Conservation (phyloP, 2,329 filamentous ascomycete genomes). For the Periconia macrospinosa region DNA sequence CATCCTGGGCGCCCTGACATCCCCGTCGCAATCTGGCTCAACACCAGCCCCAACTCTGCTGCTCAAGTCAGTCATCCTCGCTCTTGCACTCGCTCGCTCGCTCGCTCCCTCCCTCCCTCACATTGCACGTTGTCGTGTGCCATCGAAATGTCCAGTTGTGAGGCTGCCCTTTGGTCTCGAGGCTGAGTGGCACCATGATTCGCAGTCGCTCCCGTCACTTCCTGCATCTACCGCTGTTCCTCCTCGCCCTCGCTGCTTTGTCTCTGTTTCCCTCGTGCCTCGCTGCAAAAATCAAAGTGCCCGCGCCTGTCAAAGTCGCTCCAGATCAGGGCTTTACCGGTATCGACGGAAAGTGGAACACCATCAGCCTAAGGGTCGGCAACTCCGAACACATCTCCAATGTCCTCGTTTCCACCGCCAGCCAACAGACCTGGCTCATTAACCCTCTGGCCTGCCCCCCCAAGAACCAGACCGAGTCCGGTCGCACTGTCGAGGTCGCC, state of each 20-base stretch:
- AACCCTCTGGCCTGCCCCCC: constrained; percentile 33
- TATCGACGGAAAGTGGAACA: constrained; percentile 62
- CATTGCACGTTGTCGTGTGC: constrained; percentile 4
- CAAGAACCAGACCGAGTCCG: constrained; percentile 35
- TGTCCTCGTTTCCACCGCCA: constrained; percentile 65
- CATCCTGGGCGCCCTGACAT: too few relatives aligned
- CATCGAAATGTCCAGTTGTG: constrained; percentile 26
- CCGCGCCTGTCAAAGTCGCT: constrained; percentile 34
- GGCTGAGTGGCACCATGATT: constrained; percentile 30
- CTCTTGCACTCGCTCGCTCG: constrained; percentile 9
- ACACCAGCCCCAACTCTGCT: constrained; percentile 15
- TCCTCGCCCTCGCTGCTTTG: constrained; percentile 9
- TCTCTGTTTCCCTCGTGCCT: constrained; percentile 18
- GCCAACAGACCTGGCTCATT: constrained; percentile 73
- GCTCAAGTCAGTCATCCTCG: neutral
- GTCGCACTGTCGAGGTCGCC: constrained; percentile 25
- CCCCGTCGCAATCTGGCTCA: constrained; percentile 31
- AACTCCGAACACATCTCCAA: constrained; percentile 56
- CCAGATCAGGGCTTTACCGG: constrained; percentile 44
- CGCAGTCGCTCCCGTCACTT: constrained; percentile 15
- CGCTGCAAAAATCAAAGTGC: constrained; percentile 26
- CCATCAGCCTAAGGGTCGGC: constrained; percentile 64
- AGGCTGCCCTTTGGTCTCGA: constrained; percentile 24
- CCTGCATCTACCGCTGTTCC: constrained; percentile 1
- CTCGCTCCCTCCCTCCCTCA: constrained; percentile 7